A percentile compares a stretch with the other conserved stretches of the same genome.
phyloP scores from a whole-genome alignment of 2,329 filamentous ascomycete species.

The Fusarium sp. region DNA sequence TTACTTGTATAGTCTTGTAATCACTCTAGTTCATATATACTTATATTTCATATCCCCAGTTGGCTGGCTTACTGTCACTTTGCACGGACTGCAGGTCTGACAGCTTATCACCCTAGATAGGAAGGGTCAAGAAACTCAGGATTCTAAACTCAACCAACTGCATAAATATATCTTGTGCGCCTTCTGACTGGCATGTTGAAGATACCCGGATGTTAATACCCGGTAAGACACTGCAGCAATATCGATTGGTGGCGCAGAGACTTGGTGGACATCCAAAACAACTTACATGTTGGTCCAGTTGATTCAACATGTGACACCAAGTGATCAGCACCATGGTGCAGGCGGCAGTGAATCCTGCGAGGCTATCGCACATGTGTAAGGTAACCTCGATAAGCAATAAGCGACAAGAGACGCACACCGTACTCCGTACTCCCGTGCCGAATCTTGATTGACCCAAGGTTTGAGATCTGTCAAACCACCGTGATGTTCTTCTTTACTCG shows the following conservation, averaged over 20 bases:
- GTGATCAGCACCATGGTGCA: constrained; percentile 22
- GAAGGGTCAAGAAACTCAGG: constrained; percentile 9
- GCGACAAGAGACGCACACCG: constrained; percentile 4
- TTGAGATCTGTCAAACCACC: constrained; percentile 39
- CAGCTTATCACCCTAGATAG: constrained; percentile 12
- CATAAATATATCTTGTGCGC: constrained; percentile 11
- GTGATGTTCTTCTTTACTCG: constrained; percentile 29
- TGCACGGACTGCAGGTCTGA: constrained; percentile 3
- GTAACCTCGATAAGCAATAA: constrained; percentile 20
- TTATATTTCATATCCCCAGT: too few species aligned
- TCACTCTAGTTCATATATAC: too few species aligned
- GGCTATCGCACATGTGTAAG: constrained; percentile 17
- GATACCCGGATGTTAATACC: constrained; percentile 22
- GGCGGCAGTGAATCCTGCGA: constrained; percentile 22
- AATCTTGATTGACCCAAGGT: constrained; percentile 29
- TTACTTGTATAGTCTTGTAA: too few species aligned
- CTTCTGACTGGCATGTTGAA: constrained; percentile 8
- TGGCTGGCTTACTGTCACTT: too few species aligned
- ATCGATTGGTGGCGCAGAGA: constrained; percentile 8
- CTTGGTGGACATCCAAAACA: constrained; percentile 3
- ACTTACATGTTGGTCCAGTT: constrained; percentile 1
- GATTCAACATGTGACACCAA: constrained; percentile 27
- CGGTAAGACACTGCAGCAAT: constrained; percentile 1
- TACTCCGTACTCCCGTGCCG: constrained; percentile 3
- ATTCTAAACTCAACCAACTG: constrained; percentile 1